Percentiles rank a stretch among this genome's conserved stretches.
Evolutionary conservation across 768 basidiomycete species (phyloP).

Genomic region (Tulasnella sp.): DNA sequence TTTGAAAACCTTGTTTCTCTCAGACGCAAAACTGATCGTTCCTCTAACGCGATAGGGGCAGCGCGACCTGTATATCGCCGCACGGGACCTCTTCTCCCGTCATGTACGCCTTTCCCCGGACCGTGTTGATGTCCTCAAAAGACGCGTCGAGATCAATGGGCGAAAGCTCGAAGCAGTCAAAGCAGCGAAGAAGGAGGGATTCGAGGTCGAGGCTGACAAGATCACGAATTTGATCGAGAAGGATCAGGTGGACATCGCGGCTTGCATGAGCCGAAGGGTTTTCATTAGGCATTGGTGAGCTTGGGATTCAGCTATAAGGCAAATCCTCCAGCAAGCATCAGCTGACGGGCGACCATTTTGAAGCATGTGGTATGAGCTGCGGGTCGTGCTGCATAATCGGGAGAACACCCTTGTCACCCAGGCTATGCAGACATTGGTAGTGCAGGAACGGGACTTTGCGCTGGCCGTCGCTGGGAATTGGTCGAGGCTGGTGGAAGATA

Average conservation of each 20-base stretch:
- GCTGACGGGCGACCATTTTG: background rate
- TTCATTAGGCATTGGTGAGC: slow-evolving; percentile 79
- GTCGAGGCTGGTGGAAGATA: slow-evolving; percentile 54
- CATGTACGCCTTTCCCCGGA: slow-evolving; percentile 85
- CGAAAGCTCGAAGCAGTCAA: slow-evolving; percentile 68
- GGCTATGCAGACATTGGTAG: slow-evolving; percentile 58
- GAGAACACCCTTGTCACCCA: slow-evolving; percentile 74
- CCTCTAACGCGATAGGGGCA: slow-evolving; percentile 48
- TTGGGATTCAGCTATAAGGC: background rate
- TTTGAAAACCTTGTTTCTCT: background rate
- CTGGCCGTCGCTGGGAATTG: slow-evolving; percentile 59
- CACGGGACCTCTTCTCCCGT: slow-evolving; percentile 74
- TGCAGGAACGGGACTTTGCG: slow-evolving; percentile 59
- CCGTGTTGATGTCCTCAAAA: slow-evolving; percentile 77
- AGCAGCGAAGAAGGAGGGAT: slow-evolving; percentile 61
- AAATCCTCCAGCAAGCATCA: background rate
- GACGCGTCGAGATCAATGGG: slow-evolving; percentile 66
- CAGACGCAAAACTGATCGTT: slow-evolving; percentile 6
- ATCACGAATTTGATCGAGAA: slow-evolving; percentile 62
- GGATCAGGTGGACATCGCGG: slow-evolving; percentile 71
- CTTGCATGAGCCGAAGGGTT: slow-evolving; percentile 63
- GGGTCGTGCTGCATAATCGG: slow-evolving; percentile 80
- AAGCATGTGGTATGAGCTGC: slow-evolving; percentile 96
- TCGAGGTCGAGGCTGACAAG: slow-evolving; percentile 78
- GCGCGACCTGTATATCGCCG: slow-evolving; percentile 77